A percentile compares a stretch with the other conserved stretches of the same genome.
These are phyloP conservation scores for Metschnikowia borealis DNA, from an alignment of 805 yeast genomes.

Conservation along the genomic window DNA sequence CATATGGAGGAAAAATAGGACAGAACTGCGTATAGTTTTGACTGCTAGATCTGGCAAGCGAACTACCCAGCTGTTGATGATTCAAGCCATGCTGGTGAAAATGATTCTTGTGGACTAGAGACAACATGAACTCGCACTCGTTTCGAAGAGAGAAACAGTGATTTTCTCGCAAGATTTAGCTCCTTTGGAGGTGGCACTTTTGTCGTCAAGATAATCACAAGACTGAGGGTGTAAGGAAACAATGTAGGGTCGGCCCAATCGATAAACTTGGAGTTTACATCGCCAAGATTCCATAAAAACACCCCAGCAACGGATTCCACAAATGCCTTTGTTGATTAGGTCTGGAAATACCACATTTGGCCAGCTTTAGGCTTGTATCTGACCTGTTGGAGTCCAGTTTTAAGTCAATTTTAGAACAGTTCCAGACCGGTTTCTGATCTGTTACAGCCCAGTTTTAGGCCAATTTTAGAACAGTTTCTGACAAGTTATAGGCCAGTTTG, in stretches of 20 bases:
- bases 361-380: too few relatives aligned
- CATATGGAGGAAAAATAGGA: constrained; percentile 21
- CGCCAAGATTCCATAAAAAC: constrained; percentile 20
- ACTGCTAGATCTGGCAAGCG: constrained; percentile 22
- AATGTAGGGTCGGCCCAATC: constrained; percentile 19
- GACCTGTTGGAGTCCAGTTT: too few relatives aligned
- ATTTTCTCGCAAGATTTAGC: not conserved
- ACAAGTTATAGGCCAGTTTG: too few relatives aligned
- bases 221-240: too few relatives aligned
- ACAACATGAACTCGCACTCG: constrained; percentile 27
- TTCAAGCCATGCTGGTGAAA: constrained; percentile 26
- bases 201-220: constrained; percentile 27
- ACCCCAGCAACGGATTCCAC: constrained; percentile 43
- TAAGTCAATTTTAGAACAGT: too few relatives aligned
- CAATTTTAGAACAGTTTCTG: too few relatives aligned
- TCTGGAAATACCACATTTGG: not conserved
- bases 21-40: constrained; percentile 23
- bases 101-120: constrained; percentile 31
- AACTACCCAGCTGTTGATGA: constrained; percentile 28
- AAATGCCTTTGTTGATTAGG: constrained; percentile 6
- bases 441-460: too few relatives aligned
- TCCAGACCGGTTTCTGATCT: too few relatives aligned
- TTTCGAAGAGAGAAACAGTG: constrained; percentile 23
- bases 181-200: not conserved
- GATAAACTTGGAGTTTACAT: constrained; percentile 17